Percentiles rank a stretch among this genome's conserved stretches.
Evolutionary conservation across 352 stramenopile species (phyloP).

Genomic region (Pythium aristosporum): DNA sequence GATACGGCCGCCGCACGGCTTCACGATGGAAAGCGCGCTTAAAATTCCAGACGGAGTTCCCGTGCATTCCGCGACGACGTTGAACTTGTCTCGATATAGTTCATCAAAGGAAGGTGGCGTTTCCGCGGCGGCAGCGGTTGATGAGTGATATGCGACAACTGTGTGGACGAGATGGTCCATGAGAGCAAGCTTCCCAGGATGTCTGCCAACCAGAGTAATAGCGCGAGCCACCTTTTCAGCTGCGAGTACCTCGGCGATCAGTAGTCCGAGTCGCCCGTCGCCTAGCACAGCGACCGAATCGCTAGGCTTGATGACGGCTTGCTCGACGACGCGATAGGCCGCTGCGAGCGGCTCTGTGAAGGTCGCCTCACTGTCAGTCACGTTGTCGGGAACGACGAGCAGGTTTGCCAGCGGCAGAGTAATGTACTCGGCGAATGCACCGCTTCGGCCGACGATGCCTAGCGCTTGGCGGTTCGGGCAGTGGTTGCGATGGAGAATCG

Average conservation of each 20-base stretch:
- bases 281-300: constrained; percentile 66
- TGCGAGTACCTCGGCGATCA: constrained; percentile 63
- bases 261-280: constrained; percentile 73
- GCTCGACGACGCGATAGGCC: constrained; percentile 68
- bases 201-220: constrained; percentile 53
- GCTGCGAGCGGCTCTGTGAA: constrained; percentile 74
- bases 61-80: constrained; percentile 72
- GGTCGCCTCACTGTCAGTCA: constrained; percentile 45
- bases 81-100: constrained; percentile 30
- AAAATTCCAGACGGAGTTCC: constrained; percentile 43
- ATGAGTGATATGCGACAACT: constrained; percentile 18
- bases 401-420: constrained; percentile 65
- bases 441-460: constrained; percentile 68
- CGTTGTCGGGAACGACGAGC: constrained; percentile 45
- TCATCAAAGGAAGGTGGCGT: background rate
- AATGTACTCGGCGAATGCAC: constrained; percentile 75
- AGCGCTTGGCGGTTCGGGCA: constrained; percentile 71
- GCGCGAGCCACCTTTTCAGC: constrained; percentile 3
- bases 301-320: constrained; percentile 40
- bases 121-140: background rate
- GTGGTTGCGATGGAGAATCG: constrained; percentile 54
- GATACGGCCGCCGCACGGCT: constrained; percentile 21
- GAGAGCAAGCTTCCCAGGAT: constrained; percentile 54
- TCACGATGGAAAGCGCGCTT: constrained; percentile 43
- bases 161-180: constrained; percentile 44